phyloP scores from a whole-genome alignment of 2,329 filamentous ascomycete genomes.

The Ophiostoma perfectum region DNA sequence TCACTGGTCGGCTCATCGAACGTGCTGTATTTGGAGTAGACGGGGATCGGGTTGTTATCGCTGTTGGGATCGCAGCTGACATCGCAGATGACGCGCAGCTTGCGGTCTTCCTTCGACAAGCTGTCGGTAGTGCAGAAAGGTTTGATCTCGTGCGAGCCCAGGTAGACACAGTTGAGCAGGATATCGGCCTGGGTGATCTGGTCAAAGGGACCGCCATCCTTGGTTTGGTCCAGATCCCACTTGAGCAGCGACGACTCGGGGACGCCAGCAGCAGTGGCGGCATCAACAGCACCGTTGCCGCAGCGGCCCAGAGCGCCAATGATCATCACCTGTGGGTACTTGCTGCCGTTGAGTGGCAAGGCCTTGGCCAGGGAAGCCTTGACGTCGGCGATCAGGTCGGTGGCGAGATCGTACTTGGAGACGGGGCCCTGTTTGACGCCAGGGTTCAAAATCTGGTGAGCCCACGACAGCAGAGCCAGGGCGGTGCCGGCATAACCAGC shows the following conservation, averaged over 20 bases:
- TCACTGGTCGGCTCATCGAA: slow-evolving; percentile 83
- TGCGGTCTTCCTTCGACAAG: slow-evolving; percentile 62
- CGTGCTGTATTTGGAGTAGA: slow-evolving; percentile 79
- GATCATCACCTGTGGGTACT: slow-evolving; percentile 68
- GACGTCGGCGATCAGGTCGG: slow-evolving; percentile 64
- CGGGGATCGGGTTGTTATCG: slow-evolving; percentile 58
- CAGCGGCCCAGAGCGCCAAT: slow-evolving; percentile 83
- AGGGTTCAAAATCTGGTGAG: slow-evolving; percentile 66
- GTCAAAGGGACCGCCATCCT: slow-evolving; percentile 66
- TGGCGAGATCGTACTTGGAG: slow-evolving; percentile 33
- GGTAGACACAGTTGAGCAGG: slow-evolving; percentile 87
- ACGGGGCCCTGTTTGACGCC: slow-evolving; percentile 20
- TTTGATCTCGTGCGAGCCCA: slow-evolving; percentile 60
- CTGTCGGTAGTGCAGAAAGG: slow-evolving; percentile 71
- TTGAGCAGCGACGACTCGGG: slow-evolving; percentile 60
- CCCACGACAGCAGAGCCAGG: slow-evolving; percentile 73
- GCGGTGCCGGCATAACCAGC: slow-evolving; percentile 73
- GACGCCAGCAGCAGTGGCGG: slow-evolving; percentile 69
- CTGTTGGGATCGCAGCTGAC: slow-evolving; percentile 71
- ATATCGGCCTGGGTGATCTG: slow-evolving; percentile 73
- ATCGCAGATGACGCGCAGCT: slow-evolving; percentile 74
- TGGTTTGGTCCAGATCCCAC: slow-evolving; percentile 76
- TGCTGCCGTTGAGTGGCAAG: slow-evolving; percentile 54
- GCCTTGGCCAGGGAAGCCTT: slow-evolving; percentile 64
- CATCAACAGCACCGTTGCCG: slow-evolving; percentile 75